These are phyloP conservation scores for Acacia acuminata DNA, from an alignment of 306 rosid species.

Conservation along the genomic window DNA sequence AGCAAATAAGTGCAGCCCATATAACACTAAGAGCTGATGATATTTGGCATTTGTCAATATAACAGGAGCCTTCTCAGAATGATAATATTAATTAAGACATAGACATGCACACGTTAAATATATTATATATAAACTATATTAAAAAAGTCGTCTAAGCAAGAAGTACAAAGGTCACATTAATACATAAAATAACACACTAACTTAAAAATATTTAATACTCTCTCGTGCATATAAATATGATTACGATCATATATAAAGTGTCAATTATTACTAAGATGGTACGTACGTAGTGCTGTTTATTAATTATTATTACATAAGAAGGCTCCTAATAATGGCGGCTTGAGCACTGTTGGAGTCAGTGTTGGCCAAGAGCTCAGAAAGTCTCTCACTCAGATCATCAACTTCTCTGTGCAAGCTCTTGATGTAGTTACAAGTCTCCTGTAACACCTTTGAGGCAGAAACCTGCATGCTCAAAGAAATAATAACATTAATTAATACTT, in stretches of 20 bases:
- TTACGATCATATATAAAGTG: not conserved
- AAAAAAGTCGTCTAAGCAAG: not conserved
- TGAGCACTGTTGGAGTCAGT: constrained; percentile 63
- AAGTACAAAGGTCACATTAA: not conserved
- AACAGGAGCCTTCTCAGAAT: not conserved
- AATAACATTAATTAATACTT: not conserved
- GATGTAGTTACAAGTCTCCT: constrained; percentile 75
- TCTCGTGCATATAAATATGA: not conserved
- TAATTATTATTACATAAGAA: constrained; percentile 46
- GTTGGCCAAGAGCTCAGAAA: constrained; percentile 56
- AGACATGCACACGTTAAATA: not conserved
- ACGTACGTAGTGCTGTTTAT: not conserved
- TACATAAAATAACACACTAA: not conserved
- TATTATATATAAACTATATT: not conserved
- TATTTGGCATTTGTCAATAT: not conserved
- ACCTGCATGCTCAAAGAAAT: not conserved
- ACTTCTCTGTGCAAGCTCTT: constrained; percentile 66
- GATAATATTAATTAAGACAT: not conserved
- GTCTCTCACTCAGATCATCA: constrained; percentile 59
- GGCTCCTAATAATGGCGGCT: constrained; percentile 66
- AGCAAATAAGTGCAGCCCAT: not conserved
- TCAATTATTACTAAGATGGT: not conserved
- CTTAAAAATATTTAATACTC: not conserved
- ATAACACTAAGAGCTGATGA: not conserved
- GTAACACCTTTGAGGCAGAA: constrained; percentile 47